phyloP scores from a whole-genome alignment of 73 alveolate genomes.

The Paramecium primaurelia region DNA sequence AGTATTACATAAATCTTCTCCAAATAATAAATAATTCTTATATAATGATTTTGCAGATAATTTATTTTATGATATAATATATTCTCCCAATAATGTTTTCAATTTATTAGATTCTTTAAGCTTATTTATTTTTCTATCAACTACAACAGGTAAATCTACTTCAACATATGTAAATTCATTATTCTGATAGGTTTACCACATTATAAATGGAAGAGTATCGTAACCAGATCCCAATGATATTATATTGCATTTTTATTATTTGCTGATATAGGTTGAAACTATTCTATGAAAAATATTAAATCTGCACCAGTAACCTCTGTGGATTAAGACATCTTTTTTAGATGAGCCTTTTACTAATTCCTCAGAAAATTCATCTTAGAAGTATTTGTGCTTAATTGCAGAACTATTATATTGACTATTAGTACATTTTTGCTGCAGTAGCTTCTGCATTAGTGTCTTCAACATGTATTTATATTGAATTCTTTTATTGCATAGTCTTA shows the following conservation, averaged over 20 bases:
- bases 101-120: neutral
- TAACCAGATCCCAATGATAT: conserved; percentile 61
- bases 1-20: conserved; percentile 71
- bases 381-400: conserved; percentile 45
- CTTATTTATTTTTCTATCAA: conserved; percentile 27
- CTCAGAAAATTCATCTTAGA: conserved; percentile 55
- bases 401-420: neutral
- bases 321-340: conserved; percentile 55
- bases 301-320: conserved; percentile 64
- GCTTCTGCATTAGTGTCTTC: conserved; percentile 65
- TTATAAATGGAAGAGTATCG: conserved; percentile 40
- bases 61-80: neutral
- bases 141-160: conserved; percentile 51
- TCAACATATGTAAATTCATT: conserved; percentile 38
- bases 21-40: conserved; percentile 60
- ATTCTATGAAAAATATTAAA: conserved; percentile 42
- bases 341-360: conserved; percentile 49
- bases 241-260: conserved; percentile 14
- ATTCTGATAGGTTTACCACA: conserved; percentile 12
- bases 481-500: neutral
- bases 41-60: conserved; percentile 46
- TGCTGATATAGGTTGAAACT: neutral
- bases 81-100: neutral
- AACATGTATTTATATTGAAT: conserved; percentile 29
- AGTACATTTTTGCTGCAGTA: conserved; percentile 47